Evolutionary conservation across 176 grass and related monocot species (phyloP).

Genomic region (Avena atlantica): DNA sequence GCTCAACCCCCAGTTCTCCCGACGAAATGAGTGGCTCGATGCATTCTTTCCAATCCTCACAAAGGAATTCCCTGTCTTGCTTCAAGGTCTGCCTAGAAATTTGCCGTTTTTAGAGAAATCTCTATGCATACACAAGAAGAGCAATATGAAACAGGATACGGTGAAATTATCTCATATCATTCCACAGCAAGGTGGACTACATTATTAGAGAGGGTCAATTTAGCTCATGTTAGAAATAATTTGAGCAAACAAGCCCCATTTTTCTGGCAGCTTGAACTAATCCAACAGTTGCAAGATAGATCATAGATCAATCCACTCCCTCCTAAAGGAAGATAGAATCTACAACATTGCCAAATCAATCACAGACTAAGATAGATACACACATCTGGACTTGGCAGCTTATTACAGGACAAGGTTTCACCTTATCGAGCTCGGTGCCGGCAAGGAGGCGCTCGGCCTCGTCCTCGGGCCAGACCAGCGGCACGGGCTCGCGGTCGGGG

Average conservation of each 20-base stretch:
- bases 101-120: constrained; percentile 32
- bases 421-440: constrained; percentile 91
- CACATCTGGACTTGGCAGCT: neutral
- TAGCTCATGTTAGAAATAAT: neutral
- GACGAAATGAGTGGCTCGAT: constrained; percentile 72
- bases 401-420: constrained; percentile 38
- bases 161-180: neutral
- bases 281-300: neutral
- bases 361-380: neutral
- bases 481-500: constrained; percentile 76
- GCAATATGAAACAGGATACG: neutral
- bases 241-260: neutral
- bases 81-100: constrained; percentile 87
- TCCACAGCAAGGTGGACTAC: neutral
- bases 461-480: constrained; percentile 73
- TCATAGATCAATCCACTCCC: neutral
- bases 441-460: constrained; percentile 67
- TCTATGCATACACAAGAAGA: neutral
- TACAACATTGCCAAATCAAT: neutral
- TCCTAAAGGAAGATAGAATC: neutral
- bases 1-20: constrained; percentile 57
- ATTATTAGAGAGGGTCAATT: neutral
- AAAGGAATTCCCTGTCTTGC: constrained; percentile 74
- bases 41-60: constrained; percentile 89
- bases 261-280: neutral